phyloP scores from a whole-genome alignment of 192 early-diverging fungal genomes.

The Coemansia asiatica region DNA sequence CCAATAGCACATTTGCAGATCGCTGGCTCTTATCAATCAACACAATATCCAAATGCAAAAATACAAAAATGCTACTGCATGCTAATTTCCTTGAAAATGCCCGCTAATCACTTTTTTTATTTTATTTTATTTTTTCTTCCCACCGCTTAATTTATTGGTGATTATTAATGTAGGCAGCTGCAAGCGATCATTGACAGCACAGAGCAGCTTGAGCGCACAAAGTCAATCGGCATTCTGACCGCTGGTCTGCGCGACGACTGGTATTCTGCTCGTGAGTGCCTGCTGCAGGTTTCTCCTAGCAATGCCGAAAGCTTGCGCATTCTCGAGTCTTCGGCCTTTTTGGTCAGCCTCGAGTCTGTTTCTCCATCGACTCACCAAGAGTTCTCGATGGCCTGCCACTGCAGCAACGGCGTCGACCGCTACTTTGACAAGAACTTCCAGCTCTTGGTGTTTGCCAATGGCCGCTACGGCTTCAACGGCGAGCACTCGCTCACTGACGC shows the following conservation, averaged over 20 bases:
- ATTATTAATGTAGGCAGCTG: slow-evolving; percentile 58
- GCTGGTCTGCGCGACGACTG: slow-evolving; percentile 59
- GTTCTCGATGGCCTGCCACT: slow-evolving; percentile 76
- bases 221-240: slow-evolving; percentile 59
- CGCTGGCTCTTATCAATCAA: slow-evolving; percentile 8
- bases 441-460: slow-evolving; percentile 78
- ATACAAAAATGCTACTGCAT: slow-evolving; percentile 6
- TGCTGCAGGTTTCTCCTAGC: slow-evolving; percentile 59
- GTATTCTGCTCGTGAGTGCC: slow-evolving; percentile 57
- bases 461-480: slow-evolving; percentile 75
- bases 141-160: slow-evolving; percentile 1
- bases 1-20: neutral
- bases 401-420: slow-evolving; percentile 71
- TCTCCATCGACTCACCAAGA: slow-evolving; percentile 72
- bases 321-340: slow-evolving; percentile 75
- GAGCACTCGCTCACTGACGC: slow-evolving; percentile 76
- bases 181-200: slow-evolving; percentile 66
- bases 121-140: slow-evolving; percentile 19
- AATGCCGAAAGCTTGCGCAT: slow-evolving; percentile 65
- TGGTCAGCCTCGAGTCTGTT: slow-evolving; percentile 74
- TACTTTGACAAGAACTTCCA: slow-evolving; percentile 83
- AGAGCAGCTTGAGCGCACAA: slow-evolving; percentile 46
- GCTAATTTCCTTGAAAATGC: slow-evolving; percentile 36
- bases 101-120: slow-evolving; percentile 28
- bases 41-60: too few relatives aligned